phyloP scores from a whole-genome alignment of 805 yeast genomes.

The Ogataea trehaloabstinens region DNA sequence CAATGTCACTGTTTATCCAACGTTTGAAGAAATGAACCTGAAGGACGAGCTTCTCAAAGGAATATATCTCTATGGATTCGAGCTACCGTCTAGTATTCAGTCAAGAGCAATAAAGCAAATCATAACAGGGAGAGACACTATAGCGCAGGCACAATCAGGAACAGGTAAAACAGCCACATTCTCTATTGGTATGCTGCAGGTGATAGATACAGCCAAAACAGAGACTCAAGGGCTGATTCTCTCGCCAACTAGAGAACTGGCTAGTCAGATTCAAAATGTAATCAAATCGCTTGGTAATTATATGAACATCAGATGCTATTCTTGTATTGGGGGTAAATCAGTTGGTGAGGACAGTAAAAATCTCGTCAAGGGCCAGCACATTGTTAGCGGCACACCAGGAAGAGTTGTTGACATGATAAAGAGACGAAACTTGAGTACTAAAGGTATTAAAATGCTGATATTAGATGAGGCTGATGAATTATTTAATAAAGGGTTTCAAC shows the following conservation, averaged over 20 bases:
- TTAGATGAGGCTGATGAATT: constrained; percentile 99
- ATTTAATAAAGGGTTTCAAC: constrained; percentile 89
- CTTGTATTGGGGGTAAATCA: constrained; percentile 96
- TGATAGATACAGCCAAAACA: constrained; percentile 65
- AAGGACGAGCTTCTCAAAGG: constrained; percentile 63
- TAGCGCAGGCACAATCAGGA: constrained; percentile 89
- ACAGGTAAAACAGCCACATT: constrained; percentile 91
- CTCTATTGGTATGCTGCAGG: constrained; percentile 61
- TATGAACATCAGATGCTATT: constrained; percentile 89
- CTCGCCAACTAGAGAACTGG: constrained; percentile 97
- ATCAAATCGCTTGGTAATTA: constrained; percentile 85
- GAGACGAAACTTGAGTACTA: constrained; percentile 78
- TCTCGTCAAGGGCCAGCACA: constrained; percentile 81
- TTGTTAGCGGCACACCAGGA: constrained; percentile 98
- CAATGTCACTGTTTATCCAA: constrained; percentile 46
- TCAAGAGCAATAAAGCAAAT: constrained; percentile 78
- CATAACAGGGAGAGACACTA: constrained; percentile 67
- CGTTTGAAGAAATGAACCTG: constrained; percentile 73
- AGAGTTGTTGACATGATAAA: constrained; percentile 95
- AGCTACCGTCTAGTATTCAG: constrained; percentile 79
- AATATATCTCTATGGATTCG: constrained; percentile 78
- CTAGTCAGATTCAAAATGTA: constrained; percentile 93
- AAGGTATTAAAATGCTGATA: constrained; percentile 87
- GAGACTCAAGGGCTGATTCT: constrained; percentile 90
- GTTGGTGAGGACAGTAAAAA: constrained; percentile 85